phyloP scores from a whole-genome alignment of 2,329 filamentous ascomycete species.

The Leptographium procerum region DNA sequence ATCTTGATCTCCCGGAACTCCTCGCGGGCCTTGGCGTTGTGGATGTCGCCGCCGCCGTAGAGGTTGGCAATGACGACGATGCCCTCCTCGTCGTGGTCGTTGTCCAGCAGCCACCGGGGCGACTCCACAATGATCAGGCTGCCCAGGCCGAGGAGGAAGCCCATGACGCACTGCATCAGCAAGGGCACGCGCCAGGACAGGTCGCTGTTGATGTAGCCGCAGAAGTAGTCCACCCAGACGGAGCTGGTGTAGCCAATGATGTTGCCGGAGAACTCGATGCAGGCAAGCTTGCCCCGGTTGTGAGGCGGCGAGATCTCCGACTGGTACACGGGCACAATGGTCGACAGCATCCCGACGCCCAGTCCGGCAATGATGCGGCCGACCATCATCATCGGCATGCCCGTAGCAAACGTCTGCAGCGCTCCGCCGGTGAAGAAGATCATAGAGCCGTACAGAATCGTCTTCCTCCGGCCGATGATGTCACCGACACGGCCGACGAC shows the following conservation, averaged over 20 bases:
- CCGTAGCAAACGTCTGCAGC: slow-evolving; percentile 68
- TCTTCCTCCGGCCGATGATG: slow-evolving; percentile 76
- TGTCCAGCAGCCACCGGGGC: slow-evolving; percentile 91
- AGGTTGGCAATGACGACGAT: slow-evolving; percentile 97
- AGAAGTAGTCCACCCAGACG: slow-evolving; percentile 98
- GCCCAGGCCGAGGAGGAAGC: slow-evolving; percentile 68
- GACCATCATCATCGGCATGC: slow-evolving; percentile 81
- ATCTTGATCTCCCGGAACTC: slow-evolving; percentile 99
- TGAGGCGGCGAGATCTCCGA: slow-evolving; percentile 94
- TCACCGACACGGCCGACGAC: slow-evolving; percentile 82
- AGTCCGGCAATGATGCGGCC: slow-evolving; percentile 77
- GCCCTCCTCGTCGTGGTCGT: slow-evolving; percentile 95
- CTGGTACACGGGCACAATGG: slow-evolving; percentile 88
- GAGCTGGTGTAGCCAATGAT: slow-evolving; percentile 92
- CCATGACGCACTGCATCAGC: slow-evolving; percentile 91
- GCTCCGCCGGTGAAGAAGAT: slow-evolving; percentile 79
- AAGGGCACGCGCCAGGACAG: slow-evolving; percentile 86
- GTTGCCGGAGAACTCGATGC: slow-evolving; percentile 97
- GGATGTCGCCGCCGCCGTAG: slow-evolving; percentile 90
- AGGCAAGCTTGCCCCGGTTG: slow-evolving; percentile 88
- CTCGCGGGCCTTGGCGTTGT: slow-evolving; percentile 81
- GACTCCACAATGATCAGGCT: slow-evolving; percentile 94
- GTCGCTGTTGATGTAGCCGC: slow-evolving; percentile 75
- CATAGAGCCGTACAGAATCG: slow-evolving; percentile 86
- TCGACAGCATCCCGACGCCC: slow-evolving; percentile 78